Base-by-base conservation (phyloP, 2,329 filamentous ascomycete genomes). In the Dactylellina sp. region DNA sequence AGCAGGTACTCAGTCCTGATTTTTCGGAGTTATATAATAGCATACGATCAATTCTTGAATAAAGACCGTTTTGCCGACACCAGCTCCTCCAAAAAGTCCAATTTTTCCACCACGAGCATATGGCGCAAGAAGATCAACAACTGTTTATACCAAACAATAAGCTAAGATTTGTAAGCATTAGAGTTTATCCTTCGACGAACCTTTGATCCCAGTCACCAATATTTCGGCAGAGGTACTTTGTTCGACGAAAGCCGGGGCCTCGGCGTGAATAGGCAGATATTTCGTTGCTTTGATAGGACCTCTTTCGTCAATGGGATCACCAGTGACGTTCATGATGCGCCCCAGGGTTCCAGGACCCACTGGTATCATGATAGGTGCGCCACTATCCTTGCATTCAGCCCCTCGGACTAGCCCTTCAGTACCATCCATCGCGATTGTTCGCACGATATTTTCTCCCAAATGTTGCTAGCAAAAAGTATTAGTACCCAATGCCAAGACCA, bases 81-180 rank as follows among this genome's bases (percentile, higher is more conserved):
- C 95, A 81, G 95, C 95, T 94, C 95, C 95, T 86, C 95, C 95
- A 87, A 99, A 99, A 80, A 99, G 93, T 92, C 95, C 95, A 89
- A 99, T 99, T 91, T 99, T 99, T 89, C 95, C 95, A 92, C 95
- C 95, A 96, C 95, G 95, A 83, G 95, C 95, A 85, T 99, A 99
- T 81, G 95, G 95, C 81, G 95, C 95, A 82, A 99, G 89, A 79
- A 99, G 89, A 84, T 99, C 95, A 86, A 99, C 95, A 84, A 99
- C 95, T 78, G 68, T 63, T 59, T 42, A 55, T 12, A 61, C 20
- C 57, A 24, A 62, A 46, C 6, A 6, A 24, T 40, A 65, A 18
- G 39, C 40, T n/a, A n/a, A n/a, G n/a, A n/a, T n/a, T n/a, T n/a
- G n/a, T n/a, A n/a, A n/a, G n/a, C n/a, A n/a, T n/a, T n/a, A n/a